phyloP scores from a whole-genome alignment of 805 yeast species.

The Metschnikowia sp. region DNA sequence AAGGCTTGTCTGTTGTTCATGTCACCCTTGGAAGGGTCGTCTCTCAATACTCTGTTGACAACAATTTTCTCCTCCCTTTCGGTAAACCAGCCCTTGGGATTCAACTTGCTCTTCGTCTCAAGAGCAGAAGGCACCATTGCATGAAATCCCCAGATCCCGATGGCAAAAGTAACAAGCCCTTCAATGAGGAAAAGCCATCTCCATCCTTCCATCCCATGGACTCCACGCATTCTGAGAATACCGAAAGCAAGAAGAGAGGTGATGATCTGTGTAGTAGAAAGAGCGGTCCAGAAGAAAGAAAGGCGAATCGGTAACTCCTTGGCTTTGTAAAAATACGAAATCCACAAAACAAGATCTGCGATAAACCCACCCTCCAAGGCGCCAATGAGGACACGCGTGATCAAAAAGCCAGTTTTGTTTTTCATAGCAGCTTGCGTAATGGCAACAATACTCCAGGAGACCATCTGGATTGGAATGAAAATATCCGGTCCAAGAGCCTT shows the following conservation, averaged over 20 bases:
- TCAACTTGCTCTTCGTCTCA: conserved; percentile 48
- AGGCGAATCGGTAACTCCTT: conserved; percentile 57
- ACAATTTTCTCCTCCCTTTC: conserved; percentile 55
- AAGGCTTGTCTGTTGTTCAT: conserved; percentile 61
- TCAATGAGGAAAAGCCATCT: conserved; percentile 64
- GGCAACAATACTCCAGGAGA: conserved; percentile 55
- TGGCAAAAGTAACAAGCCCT: conserved; percentile 51
- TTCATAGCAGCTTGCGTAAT: conserved; percentile 47
- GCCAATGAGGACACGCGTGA: conserved; percentile 52
- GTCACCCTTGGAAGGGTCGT: conserved; percentile 61
- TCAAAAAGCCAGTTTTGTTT: conserved; percentile 40
- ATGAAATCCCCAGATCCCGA: conserved; percentile 47
- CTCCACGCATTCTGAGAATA: conserved; percentile 48
- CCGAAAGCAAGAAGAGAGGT: conserved; percentile 52
- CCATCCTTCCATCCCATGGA: conserved; percentile 51
- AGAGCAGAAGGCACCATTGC: conserved; percentile 55
- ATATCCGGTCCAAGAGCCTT: conserved; percentile 60
- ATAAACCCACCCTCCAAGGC: conserved; percentile 64
- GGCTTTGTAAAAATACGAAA: conserved; percentile 62
- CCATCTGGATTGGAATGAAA: conserved; percentile 59
- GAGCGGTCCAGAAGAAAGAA: conserved; percentile 58
- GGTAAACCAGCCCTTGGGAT: conserved; percentile 48
- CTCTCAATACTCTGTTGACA: conserved; percentile 56
- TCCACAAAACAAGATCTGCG: conserved; percentile 50
- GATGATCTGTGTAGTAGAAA: conserved; percentile 45